These are phyloP conservation scores for Saccharomycodes ludwigii DNA, from an alignment of 805 yeast genomes.

Conservation along the genomic window DNA sequence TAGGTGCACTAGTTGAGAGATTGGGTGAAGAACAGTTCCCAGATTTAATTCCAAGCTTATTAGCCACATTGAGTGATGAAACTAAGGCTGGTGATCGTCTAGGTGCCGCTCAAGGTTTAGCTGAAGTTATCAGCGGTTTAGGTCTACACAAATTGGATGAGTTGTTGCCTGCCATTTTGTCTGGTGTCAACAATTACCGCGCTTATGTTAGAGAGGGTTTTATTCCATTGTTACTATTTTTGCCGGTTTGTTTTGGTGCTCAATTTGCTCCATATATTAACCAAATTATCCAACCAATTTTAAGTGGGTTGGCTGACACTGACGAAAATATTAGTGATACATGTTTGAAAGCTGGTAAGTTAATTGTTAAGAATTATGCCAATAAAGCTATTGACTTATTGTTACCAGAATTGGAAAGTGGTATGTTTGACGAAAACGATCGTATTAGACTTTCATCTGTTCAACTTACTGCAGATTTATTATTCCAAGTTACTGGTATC, in stretches of 20 bases:
- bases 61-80: conserved; percentile 68
- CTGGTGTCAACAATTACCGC: conserved; percentile 56
- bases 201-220: conserved; percentile 78
- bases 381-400: conserved; percentile 83
- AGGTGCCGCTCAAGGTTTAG: conserved; percentile 93
- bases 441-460: conserved; percentile 89
- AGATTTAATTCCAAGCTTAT: conserved; percentile 67
- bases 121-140: conserved; percentile 87
- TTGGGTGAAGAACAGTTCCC: conserved; percentile 96
- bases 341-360: conserved; percentile 83
- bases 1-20: conserved; percentile 92
- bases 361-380: conserved; percentile 85
- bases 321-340: conserved; percentile 82
- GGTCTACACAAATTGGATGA: conserved; percentile 85
- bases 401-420: conserved; percentile 86
- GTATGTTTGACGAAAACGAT: conserved; percentile 68
- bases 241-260: conserved; percentile 90
- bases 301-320: conserved; percentile 81
- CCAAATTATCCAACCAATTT: conserved; percentile 80
- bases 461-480: conserved; percentile 86
- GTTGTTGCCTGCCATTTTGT: conserved; percentile 65
- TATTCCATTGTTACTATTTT: conserved; percentile 75
- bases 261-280: conserved; percentile 83
- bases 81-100: conserved; percentile 77
- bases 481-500: conserved; percentile 89